A percentile compares a stretch with the other conserved stretches of the same genome.
Evolutionary conservation across 2,329 filamentous ascomycete species (phyloP).

Genomic region (Tolypocladium endophyticum): DNA sequence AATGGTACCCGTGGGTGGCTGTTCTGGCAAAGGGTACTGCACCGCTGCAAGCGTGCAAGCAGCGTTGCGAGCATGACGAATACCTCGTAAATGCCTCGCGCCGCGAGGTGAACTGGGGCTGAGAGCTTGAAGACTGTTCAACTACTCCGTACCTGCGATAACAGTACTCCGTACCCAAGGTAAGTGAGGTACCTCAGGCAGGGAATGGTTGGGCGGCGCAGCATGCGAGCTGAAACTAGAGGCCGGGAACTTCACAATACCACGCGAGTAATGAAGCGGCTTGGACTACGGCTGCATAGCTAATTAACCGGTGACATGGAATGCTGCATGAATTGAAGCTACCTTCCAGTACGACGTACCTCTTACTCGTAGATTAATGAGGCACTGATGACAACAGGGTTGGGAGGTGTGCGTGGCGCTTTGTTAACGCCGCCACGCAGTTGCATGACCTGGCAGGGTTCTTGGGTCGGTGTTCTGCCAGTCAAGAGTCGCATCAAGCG

Average conservation of each 20-base stretch:
- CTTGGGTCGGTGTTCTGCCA: background rate
- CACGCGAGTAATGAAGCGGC: background rate
- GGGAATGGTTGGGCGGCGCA: background rate
- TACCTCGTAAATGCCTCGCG: background rate
- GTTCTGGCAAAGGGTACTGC: background rate
- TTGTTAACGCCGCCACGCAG: background rate
- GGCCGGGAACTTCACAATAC: background rate
- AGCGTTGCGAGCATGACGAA: background rate
- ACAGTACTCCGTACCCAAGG: no score
- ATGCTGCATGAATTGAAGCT: background rate
- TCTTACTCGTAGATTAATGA: no score
- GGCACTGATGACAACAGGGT: background rate
- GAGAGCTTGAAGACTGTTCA: no score
- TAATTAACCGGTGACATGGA: background rate
- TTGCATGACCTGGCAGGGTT: background rate
- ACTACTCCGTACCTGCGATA: no score
- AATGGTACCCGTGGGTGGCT: background rate
- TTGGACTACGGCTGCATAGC: background rate
- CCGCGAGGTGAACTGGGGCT: background rate
- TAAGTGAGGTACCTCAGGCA: no score
- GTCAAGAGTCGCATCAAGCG: background rate
- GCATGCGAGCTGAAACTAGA: background rate
- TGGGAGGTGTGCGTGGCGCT: background rate
- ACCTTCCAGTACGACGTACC: background rate
- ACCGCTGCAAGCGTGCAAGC: background rate